Evolutionary conservation across 2,329 filamentous ascomycete species (phyloP).

Genomic region (Colletotrichum eleusines): DNA sequence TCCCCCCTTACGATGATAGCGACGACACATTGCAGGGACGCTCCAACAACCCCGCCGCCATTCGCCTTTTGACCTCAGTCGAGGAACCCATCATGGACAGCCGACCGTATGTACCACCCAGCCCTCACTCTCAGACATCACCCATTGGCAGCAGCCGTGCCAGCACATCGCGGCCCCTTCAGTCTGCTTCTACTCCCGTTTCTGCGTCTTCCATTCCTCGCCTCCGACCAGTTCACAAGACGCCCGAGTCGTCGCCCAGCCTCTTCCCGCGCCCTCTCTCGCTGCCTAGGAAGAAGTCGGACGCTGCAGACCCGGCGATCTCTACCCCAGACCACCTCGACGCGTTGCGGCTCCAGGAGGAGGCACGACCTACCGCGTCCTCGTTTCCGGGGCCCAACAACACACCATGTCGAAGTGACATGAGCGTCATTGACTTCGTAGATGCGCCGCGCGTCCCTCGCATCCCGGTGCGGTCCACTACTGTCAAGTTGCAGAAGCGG

Average conservation of each 20-base stretch:
- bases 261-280: conserved; percentile 45
- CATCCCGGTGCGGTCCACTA: conserved; percentile 44
- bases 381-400: conserved; percentile 39
- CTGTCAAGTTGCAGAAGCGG: conserved; percentile 66
- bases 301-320: conserved; percentile 43
- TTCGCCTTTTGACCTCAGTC: conserved; percentile 72
- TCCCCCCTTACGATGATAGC: conserved; percentile 69
- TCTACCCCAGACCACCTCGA: conserved; percentile 53
- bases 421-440: conserved; percentile 14
- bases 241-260: conserved; percentile 40
- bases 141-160: conserved; percentile 2
- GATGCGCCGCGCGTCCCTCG: conserved; percentile 44
- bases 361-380: conserved; percentile 43
- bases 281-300: conserved; percentile 37
- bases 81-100: conserved; percentile 64
- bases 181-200: conserved; percentile 34
- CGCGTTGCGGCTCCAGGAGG: conserved; percentile 55
- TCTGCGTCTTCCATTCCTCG: conserved; percentile 37
- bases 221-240: conserved; percentile 38
- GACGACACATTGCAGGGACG: conserved; percentile 60
- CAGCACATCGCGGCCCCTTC: conserved; percentile 25
- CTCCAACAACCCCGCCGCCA: conserved; percentile 61
- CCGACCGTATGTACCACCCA: conserved; percentile 66
- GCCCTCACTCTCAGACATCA: conserved; percentile 11
- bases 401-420: conserved; percentile 12